These are phyloP conservation scores for Scutellaria barbata DNA, from an alignment of 257 asterid species.

Conservation along the genomic window DNA sequence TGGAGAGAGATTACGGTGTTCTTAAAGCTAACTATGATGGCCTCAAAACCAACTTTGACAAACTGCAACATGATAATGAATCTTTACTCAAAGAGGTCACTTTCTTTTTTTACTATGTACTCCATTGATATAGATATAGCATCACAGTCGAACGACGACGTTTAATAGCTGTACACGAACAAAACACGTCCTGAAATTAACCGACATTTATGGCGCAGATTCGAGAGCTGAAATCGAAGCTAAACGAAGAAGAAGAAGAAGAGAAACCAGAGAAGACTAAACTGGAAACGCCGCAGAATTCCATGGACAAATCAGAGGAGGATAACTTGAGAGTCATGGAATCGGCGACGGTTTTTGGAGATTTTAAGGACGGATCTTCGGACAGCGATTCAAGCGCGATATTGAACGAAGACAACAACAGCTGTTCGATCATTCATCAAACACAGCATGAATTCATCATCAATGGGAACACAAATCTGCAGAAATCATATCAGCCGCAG, in stretches of 20 bases:
- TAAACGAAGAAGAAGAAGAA: constrained; percentile 46
- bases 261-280: constrained; percentile 36
- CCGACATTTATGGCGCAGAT: constrained; percentile 43
- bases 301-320: constrained; percentile 26
- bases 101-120: too few relatives aligned
- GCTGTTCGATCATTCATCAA: constrained; percentile 41
- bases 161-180: too few relatives aligned
- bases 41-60: constrained; percentile 61
- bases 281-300: constrained; percentile 13
- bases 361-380: constrained; percentile 75
- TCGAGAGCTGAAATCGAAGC: constrained; percentile 64
- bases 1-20: constrained; percentile 82
- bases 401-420: constrained; percentile 64
- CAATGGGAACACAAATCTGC: constrained; percentile 33
- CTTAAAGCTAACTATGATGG: constrained; percentile 75
- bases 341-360: constrained; percentile 39
- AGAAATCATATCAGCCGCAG: constrained; percentile 55
- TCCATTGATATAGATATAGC: too few relatives aligned
- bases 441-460: constrained; percentile 48
- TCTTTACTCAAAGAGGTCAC: constrained; percentile 65
- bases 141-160: too few relatives aligned
- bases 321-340: constrained; percentile 35
- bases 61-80: constrained; percentile 66
- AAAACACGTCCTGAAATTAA: too few relatives aligned
- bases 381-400: constrained; percentile 88